These are phyloP conservation scores for Apiotrichum gamsii DNA, from an alignment of 1,284 basidiomycete species.

Conservation along the genomic window DNA sequence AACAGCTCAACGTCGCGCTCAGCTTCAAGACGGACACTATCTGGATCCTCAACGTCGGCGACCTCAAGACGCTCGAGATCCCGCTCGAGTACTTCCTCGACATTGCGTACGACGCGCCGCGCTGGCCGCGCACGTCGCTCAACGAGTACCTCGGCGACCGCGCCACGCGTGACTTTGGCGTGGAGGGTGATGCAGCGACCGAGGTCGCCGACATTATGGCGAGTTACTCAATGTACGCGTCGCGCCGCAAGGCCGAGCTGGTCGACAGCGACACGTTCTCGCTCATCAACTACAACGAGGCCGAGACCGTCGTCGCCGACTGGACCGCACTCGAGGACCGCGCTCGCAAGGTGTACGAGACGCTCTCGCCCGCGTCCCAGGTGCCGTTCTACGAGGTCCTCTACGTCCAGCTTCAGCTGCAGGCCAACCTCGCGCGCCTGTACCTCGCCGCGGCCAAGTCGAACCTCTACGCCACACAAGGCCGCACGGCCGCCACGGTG, in stretches of 20 bases:
- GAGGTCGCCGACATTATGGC: slow-evolving; percentile 20
- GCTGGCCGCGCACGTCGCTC: slow-evolving; percentile 54
- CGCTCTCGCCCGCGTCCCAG: slow-evolving; percentile 50
- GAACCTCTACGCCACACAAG: slow-evolving; percentile 60
- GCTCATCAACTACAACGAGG: slow-evolving; percentile 62
- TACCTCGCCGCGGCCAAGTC: slow-evolving; percentile 53
- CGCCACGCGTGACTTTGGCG: slow-evolving; percentile 62
- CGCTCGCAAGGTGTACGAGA: slow-evolving; percentile 56
- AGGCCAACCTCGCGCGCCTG: slow-evolving; percentile 54
- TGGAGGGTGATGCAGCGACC: slow-evolving; percentile 48
- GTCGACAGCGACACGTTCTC: slow-evolving; percentile 60
- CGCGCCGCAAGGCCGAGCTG: slow-evolving; percentile 62
- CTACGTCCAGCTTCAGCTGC: slow-evolving; percentile 54
- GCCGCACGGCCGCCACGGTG: slow-evolving; percentile 57
- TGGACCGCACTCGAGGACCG: slow-evolving; percentile 53
- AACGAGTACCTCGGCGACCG: slow-evolving; percentile 54
- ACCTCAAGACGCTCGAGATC: slow-evolving; percentile 64
- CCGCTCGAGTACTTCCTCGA: slow-evolving; percentile 63
- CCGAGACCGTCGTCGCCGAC: slow-evolving; percentile 53
- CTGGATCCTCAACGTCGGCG: slow-evolving; percentile 53
- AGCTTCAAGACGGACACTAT: slow-evolving; percentile 27
- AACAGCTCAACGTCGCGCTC: slow-evolving; percentile 31
- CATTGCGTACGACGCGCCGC: slow-evolving; percentile 57
- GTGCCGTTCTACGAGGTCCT: slow-evolving; percentile 64
- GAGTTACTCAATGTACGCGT: slow-evolving; percentile 14